Conservation (phyloP, 805 yeast species). For the Clavispora phyllophila region DNA sequence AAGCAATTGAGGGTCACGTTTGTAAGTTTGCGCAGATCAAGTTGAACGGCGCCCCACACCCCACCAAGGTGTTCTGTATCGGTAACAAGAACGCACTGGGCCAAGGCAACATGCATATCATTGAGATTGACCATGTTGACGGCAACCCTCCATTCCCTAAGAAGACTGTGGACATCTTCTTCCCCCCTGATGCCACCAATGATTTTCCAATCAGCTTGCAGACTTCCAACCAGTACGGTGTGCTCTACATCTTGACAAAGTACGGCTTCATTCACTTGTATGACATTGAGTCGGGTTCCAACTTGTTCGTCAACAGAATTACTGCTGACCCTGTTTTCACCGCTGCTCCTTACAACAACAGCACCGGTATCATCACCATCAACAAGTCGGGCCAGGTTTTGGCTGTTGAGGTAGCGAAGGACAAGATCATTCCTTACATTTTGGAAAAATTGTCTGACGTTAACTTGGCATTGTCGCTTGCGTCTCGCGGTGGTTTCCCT, state of each 20-base stretch:
- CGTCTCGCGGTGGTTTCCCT: constrained; percentile 93
- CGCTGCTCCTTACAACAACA: constrained; percentile 65
- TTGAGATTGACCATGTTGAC: constrained; percentile 92
- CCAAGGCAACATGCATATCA: constrained; percentile 74
- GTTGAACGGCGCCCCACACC: constrained; percentile 64
- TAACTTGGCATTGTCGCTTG: constrained; percentile 77
- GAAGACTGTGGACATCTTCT: constrained; percentile 87
- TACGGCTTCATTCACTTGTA: constrained; percentile 94
- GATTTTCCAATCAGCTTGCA: constrained; percentile 96
- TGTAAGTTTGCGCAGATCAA: constrained; percentile 78
- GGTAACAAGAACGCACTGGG: constrained; percentile 81
- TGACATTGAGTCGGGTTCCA: constrained; percentile 88
- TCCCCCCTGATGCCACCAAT: constrained; percentile 93
- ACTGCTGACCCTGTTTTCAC: constrained; percentile 95
- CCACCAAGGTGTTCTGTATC: constrained; percentile 85
- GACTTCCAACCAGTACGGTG: constrained; percentile 79
- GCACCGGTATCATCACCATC: constrained; percentile 85
- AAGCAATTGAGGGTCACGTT: constrained; percentile 97
- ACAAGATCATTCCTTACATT: constrained; percentile 83
- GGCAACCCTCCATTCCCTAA: constrained; percentile 81
- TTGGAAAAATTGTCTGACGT: constrained; percentile 83
- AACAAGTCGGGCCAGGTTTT: constrained; percentile 94
- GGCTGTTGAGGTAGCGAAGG: constrained; percentile 82
- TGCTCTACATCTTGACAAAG: constrained; percentile 85
- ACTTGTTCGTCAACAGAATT: constrained; percentile 92